Evolutionary conservation across 1,284 basidiomycete genomes (phyloP), one percentile per base, ranked within the genome.

Genomic region (Boletellus deceptivus): DNA sequence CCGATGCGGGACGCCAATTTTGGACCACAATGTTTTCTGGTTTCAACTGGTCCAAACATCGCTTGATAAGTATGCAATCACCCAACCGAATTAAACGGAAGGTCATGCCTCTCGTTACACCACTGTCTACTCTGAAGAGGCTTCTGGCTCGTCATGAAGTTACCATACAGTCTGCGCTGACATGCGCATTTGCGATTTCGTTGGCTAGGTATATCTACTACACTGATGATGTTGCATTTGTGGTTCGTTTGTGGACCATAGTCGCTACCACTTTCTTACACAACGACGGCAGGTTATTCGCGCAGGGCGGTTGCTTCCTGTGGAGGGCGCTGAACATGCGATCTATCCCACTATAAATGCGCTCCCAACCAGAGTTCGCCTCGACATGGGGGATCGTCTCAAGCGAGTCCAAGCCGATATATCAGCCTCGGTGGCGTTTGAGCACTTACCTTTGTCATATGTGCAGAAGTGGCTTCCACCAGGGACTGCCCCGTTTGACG

Each of bases 381-480:
- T 74, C 25, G 49, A 50, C 31, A 55, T 56, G 17, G 50, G 61
- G 10, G 58, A 60, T 14, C 56, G 58, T 34, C 57, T 79, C 3
- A 61, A 64, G 22, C 49, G 57, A 6, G 64, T 74, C n/a, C 77
- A 79, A 52, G 54, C 59, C 4, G 64, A 66, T 51, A 71, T 75
- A 27, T 72, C 72, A 1, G 67, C 67, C 0, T 65, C 68, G 17
- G 65, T 72, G 22, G 68, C 72, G 33, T 71, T 69, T 51, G 77
- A 79, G 58, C 72, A 77, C 50, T 57, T 76, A 16, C 66, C 76
- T 6, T 59, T 79, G 14, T 69, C 73, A 36, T 69, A 70, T 22
- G 68, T 79, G n/a, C 76, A 78, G 56, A 68, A 62, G 27, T 79
- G 76, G 77, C 50, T 78, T 40, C 62, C 70, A 16, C 72, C 71